Evolutionary conservation across 257 asterid species (phyloP), one percentile per base, ranked within the genome.

Genomic region (Fraxinus pennsylvanica): DNA sequence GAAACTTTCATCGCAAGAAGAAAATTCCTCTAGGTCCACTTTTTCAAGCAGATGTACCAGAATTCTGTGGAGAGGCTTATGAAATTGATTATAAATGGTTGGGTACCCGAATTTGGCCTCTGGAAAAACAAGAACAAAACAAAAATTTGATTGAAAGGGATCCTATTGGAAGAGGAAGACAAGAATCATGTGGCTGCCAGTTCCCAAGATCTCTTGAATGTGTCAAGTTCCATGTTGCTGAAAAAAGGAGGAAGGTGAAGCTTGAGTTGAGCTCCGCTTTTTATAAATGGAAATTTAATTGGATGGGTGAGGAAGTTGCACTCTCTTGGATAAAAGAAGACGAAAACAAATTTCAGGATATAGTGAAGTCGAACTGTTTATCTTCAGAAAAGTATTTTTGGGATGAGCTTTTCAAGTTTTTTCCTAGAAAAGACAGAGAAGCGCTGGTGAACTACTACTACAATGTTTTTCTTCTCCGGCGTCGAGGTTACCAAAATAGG

Each of bases 21-120:
- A 74, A 81, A 71, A 43, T 83, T 69, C 90, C 89, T 15, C 59
- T 85, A 3, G 90, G 97, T 68, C 83, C 81, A 76, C 52, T 19
- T 61, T 71, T 38, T 70, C 97, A 91, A 83, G 91, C 88, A 54
- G 86, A 85, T 9, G 43, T 88, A n/a, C 96, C 90, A 0, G 86
- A 84, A 9, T 87, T 83, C 73, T 39, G 50, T 14, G 89, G 76
- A 38, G 82, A 38, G 50, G 43, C 81, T 52, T 86, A 77, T 59
- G 76, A 79, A 83, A 84, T 90, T 57, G 92, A 96, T 54, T 29
- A 87, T 9, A 87, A 81, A 74, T 85, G 88, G 88, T 71, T 85
- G 67, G 91, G 91, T 30, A 77, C 67, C 5, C 73, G 4, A 76
- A 57, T 80, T 17, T 87, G 86, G 89, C 91, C 91, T 8, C 83